Evolutionary conservation across 179 eudicot species (phyloP), one percentile per base, ranked within the genome.

Genomic region (Carnegiea gigantea): DNA sequence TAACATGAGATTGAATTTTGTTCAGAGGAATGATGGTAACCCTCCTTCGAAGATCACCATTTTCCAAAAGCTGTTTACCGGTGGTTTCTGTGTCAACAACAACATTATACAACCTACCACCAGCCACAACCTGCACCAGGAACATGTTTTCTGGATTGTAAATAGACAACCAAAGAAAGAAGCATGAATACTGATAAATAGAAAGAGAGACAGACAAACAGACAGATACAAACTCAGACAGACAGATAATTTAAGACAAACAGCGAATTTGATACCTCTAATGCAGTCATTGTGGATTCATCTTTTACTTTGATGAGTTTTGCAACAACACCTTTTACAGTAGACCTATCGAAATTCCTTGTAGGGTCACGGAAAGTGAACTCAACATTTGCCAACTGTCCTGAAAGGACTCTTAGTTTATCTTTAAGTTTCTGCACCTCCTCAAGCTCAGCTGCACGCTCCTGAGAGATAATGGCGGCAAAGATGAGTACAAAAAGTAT

Each of bases 231-330:
- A 33, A 33, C 36, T 33, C 36, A 68, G 14, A 14, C 17, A 65
- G 15, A 68, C 15, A 26, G 4, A n/a, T 13, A 77, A 57, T 26
- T 38, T 6, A 26, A 64, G 44, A 10, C 26, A 3, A 17, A 44
- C 13, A 74, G 65, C 43, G 53, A 30, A 83, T 38, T 71, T 70
- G 85, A 73, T 79, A 93, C 99, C 99, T 97, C 99, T 71, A 97
- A 83, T 75, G 98, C 99, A 81, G 93, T 92, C 94, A 92, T 90
- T 82, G 98, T 82, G 38, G 97, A 88, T 81, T 90, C 84, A 88
- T 97, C 98, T 90, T 91, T 97, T 83, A 97, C 97, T 93, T 90
- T 92, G 77, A 93, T 91, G 77, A 97, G 98, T 85, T 90, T 94
- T 79, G 99, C 98, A 79, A 97, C 95, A 73, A 97, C 97, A 30